phyloP scores from a whole-genome alignment of 345 rosid species.

The Diplotaxis tenuifolia region DNA sequence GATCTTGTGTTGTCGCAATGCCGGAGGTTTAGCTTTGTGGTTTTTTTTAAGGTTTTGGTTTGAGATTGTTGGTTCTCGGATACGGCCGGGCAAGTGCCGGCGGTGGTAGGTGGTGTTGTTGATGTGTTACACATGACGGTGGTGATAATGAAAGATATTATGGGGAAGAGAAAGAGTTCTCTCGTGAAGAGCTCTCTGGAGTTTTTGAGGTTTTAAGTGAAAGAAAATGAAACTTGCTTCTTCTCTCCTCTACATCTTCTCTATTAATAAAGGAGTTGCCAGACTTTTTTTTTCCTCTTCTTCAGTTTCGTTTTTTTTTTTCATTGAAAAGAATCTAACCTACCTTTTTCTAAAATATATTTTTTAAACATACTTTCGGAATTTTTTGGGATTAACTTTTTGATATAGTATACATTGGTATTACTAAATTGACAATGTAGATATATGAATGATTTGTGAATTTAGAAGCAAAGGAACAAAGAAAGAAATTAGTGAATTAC shows the following conservation, averaged over 20 bases:
- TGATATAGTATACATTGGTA: constrained; percentile 20
- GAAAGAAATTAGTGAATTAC: not conserved
- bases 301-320: not conserved
- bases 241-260: constrained; percentile 28
- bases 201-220: constrained; percentile 15
- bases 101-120: constrained; percentile 30
- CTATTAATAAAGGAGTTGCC: constrained; percentile 35
- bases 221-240: constrained; percentile 5
- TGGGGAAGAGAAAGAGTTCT: constrained; percentile 40
- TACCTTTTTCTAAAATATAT: constrained; percentile 11
- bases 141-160: constrained; percentile 18
- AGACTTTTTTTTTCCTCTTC: not conserved
- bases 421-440: constrained; percentile 23
- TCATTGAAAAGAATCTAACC: constrained; percentile 17
- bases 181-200: constrained; percentile 51
- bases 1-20: constrained; percentile 29
- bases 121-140: constrained; percentile 58
- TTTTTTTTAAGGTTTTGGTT: constrained; percentile 26
- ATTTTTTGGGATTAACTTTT: constrained; percentile 3
- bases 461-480: not conserved
- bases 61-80: constrained; percentile 40
- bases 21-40: constrained; percentile 20
- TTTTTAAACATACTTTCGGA: not conserved
- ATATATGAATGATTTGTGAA: constrained; percentile 8
- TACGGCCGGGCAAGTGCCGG: constrained; percentile 21